A percentile compares a stretch with the other conserved stretches of the same genome.
Conservation (phyloP, 768 basidiomycete genomes). For the Pleurotus tuoliensis region DNA sequence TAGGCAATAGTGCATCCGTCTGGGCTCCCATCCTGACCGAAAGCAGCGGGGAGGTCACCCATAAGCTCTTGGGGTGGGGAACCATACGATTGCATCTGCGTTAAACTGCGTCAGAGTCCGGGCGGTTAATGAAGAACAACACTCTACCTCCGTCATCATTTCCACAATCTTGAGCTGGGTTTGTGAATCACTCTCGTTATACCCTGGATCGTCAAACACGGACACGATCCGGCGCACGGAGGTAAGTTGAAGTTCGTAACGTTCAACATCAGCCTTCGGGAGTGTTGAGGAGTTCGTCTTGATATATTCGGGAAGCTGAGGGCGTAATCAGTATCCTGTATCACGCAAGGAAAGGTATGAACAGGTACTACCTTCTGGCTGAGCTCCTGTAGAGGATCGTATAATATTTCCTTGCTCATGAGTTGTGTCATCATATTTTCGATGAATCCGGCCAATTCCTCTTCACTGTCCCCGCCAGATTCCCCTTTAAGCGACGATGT, state of each 20-base stretch:
- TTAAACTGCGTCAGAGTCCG: background rate
- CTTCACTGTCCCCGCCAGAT: conserved; percentile 35
- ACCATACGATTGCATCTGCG: conserved; percentile 74
- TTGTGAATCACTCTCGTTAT: conserved; percentile 50
- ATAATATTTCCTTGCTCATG: conserved; percentile 79
- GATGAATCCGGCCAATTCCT: conserved; percentile 61
- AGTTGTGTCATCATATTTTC: conserved; percentile 81
- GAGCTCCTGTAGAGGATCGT: conserved; percentile 83
- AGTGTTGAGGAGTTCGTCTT: conserved; percentile 49
- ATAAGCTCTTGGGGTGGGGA: conserved; percentile 79
- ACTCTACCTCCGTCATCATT: conserved; percentile 70
- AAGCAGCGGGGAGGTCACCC: conserved; percentile 78
- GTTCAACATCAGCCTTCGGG: conserved; percentile 51
- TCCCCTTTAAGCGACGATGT: conserved; percentile 31
- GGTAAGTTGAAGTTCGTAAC: conserved; percentile 58
- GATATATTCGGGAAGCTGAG: conserved; percentile 77
- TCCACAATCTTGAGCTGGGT: conserved; percentile 48
- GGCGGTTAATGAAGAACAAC: background rate
- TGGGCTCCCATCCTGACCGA: conserved; percentile 47
- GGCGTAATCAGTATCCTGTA: too few species aligned
- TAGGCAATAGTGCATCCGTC: conserved; percentile 27
- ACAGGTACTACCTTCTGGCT: conserved; percentile 48
- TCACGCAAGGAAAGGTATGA: too few species aligned
- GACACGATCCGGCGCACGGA: conserved; percentile 57
- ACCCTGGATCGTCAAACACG: conserved; percentile 60